Base-by-base conservation (phyloP, 2,329 filamentous ascomycete genomes). In the Phialophora expanda region DNA sequence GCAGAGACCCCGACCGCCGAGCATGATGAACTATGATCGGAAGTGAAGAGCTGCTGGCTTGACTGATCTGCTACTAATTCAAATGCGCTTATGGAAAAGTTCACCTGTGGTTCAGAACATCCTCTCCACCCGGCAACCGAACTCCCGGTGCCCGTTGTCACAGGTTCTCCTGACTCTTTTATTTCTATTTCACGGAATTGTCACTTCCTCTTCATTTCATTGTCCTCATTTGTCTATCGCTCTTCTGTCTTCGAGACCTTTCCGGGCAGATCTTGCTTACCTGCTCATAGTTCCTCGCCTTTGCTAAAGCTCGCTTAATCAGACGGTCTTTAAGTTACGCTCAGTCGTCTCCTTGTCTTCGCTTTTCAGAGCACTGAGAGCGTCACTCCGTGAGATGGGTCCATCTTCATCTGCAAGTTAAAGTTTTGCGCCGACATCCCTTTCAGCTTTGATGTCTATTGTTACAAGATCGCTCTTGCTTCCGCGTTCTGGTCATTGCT, bases 11-110 rank as follows among this genome's bases (percentile, higher is more conserved):
- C 59, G 3, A 38, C 56, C 24, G 28, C 61, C n/a, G 60, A 62
- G n/a, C 69, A 70, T 48, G 66, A 70, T 46, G 69, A 70, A 38
- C 55, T 70, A 8, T 70, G 59, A 70, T 11, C 12, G 48, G 46
- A 20, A 53, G 30, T 53, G 44, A 54, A 32, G 22, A 20, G 7
- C 6, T 30, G 20, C 22, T 7, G 7, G 12, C 24, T 41, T 41
- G 26, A 22, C n/a, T 34, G 5, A 28, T 8, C 14, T 30, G 22
- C 5, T 46, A 22, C n/a, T 4, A 50, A 46, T 22, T 6, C 38
- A 50, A 48, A 12, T 50, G 26, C 26, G 17, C 26, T 7, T 38
- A 56, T 4, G 41, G 7, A 51, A 1, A 51, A 9, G 26, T 6
- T 44, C 22, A 51, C 24, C 48, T 24, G 8, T 26, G 24, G 3